Conservation (phyloP, 208 protist species). For the Crithidia brevicula region DNA sequence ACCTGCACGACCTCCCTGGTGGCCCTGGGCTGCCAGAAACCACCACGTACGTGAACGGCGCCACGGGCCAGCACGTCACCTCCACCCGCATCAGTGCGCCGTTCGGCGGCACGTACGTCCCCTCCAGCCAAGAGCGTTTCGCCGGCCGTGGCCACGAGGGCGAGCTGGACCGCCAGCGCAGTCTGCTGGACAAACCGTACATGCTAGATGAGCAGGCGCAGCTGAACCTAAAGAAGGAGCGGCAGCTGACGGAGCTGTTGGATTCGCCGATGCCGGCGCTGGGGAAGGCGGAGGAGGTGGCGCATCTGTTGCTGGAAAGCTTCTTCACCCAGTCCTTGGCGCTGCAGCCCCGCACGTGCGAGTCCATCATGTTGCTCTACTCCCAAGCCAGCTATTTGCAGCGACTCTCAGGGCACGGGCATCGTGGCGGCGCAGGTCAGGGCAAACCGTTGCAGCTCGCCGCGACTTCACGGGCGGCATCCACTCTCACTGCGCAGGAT, state of each 20-base stretch:
- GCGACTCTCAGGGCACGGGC: constrained; percentile 34
- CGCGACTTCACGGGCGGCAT: background rate
- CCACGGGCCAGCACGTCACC: constrained; percentile 30
- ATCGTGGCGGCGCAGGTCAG: background rate
- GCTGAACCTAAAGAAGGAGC: constrained; percentile 75
- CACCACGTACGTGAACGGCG: constrained; percentile 33
- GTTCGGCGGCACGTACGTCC: constrained; percentile 70
- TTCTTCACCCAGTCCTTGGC: constrained; percentile 54
- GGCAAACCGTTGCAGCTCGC: background rate
- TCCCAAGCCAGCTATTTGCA: constrained; percentile 62
- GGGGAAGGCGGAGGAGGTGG: constrained; percentile 57
- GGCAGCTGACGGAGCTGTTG: constrained; percentile 72
- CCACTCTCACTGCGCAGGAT: constrained; percentile 24
- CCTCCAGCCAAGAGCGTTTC: constrained; percentile 64
- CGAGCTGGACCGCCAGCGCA: constrained; percentile 50
- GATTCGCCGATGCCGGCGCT: constrained; percentile 61
- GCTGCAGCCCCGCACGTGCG: constrained; percentile 57
- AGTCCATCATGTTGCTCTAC: constrained; percentile 71
- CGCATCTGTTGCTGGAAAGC: constrained; percentile 44
- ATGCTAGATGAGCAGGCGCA: constrained; percentile 55
- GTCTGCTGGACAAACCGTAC: constrained; percentile 40
- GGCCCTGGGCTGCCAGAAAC: constrained; percentile 26
- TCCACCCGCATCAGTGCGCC: constrained; percentile 61
- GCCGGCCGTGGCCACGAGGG: constrained; percentile 53
- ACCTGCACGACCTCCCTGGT: constrained; percentile 46